Evolutionary conservation across 1,284 basidiomycete species (phyloP).

Genomic region (Peniophora sp.): DNA sequence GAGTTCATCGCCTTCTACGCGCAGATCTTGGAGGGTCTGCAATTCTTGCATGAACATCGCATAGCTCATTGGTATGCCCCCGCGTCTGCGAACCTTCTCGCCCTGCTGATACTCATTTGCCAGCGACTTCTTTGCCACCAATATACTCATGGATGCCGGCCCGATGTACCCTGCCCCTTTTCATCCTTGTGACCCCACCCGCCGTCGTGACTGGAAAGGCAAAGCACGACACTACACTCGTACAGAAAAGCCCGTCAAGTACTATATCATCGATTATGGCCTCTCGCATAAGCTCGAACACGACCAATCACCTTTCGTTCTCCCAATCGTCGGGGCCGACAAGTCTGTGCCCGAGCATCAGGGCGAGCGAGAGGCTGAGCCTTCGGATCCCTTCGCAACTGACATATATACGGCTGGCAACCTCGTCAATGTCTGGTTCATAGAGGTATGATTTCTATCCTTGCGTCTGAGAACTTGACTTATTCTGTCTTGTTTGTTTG

Average conservation of each 20-base stretch:
- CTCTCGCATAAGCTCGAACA: constrained; percentile 18
- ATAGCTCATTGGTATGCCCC: constrained; percentile 29
- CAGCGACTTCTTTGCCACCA: constrained; percentile 27
- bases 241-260: constrained; percentile 17
- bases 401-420: constrained; percentile 30
- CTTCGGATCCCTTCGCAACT: constrained; percentile 24
- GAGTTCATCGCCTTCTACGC: constrained; percentile 18
- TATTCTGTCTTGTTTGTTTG: too few relatives aligned
- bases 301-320: constrained; percentile 9
- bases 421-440: constrained; percentile 17
- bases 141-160: constrained; percentile 28
- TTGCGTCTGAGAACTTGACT: too few relatives aligned
- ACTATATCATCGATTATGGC: constrained; percentile 25
- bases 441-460: constrained; percentile 16
- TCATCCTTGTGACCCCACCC: constrained; percentile 14
- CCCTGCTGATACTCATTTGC: not conserved
- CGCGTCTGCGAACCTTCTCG: not conserved
- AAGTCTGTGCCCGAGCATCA: constrained; percentile 17
- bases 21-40: constrained; percentile 28
- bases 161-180: constrained; percentile 17
- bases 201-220: constrained; percentile 10
- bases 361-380: constrained; percentile 5
- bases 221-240: constrained; percentile 15
- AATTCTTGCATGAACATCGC: constrained; percentile 28
- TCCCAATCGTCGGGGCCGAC: constrained; percentile 13